A percentile compares a stretch with the other conserved stretches of the same genome.
These are phyloP conservation scores for Aechmea fasciata DNA, from an alignment of 176 grass and related monocot genomes.

Conservation along the genomic window DNA sequence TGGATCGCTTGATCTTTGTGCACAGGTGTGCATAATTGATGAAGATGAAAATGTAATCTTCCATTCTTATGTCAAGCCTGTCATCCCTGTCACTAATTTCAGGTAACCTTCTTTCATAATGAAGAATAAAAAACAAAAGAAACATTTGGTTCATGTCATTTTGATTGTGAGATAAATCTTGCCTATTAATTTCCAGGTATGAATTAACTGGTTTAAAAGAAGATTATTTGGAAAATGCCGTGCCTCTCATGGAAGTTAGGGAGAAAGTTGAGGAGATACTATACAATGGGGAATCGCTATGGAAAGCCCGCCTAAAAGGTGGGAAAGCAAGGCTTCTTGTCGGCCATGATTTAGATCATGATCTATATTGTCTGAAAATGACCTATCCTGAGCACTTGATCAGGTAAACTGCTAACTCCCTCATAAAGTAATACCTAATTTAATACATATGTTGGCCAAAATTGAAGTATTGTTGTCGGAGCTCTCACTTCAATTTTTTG, in stretches of 20 bases:
- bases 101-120: conserved; percentile 2
- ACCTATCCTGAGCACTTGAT: conserved; percentile 18
- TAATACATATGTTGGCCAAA: not conserved
- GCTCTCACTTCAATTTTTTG: not conserved
- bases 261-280: conserved; percentile 16
- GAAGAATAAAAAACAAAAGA: not conserved
- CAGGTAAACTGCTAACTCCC: conserved; percentile 3
- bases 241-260: conserved; percentile 1
- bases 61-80: conserved; percentile 24
- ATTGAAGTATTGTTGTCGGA: not conserved
- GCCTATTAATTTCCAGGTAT: not conserved
- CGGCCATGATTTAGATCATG: conserved; percentile 23
- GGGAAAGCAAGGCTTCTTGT: conserved; percentile 22
- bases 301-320: conserved; percentile 11
- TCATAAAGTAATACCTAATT: not conserved
- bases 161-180: not conserved
- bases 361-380: conserved; percentile 21
- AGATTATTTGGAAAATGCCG: conserved; percentile 10
- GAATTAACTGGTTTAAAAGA: conserved; percentile 22
- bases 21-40: conserved; percentile 20
- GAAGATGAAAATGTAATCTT: conserved; percentile 29
- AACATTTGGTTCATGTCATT: conserved; percentile 1
- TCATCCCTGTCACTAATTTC: conserved; percentile 14
- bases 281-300: conserved; percentile 16
- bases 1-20: conserved; percentile 20